phyloP scores from a whole-genome alignment of 2,329 filamentous ascomycete species.

The Penicillium palitans region DNA sequence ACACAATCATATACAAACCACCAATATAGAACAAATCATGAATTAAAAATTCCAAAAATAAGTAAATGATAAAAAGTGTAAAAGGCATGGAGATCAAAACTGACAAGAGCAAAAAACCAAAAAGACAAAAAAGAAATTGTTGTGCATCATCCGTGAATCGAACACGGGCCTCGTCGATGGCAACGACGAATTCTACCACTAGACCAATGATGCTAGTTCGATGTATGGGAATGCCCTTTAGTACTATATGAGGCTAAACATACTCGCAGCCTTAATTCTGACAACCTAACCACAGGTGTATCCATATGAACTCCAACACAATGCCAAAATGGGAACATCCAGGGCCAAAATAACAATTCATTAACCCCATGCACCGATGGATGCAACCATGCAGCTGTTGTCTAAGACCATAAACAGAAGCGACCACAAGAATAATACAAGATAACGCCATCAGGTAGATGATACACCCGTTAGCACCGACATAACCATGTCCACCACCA shows the following conservation, averaged over 20 bases:
- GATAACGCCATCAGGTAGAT: conserved; percentile 14
- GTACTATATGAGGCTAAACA: accelerated
- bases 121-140: conserved; percentile 9
- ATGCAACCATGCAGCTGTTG: conserved; percentile 18
- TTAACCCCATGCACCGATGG: conserved; percentile 17
- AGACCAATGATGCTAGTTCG: conserved; percentile 45
- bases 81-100: not conserved
- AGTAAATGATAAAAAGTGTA: too few relatives aligned
- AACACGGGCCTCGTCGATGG: conserved; percentile 50
- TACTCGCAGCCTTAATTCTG: accelerated
- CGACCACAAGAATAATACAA: conserved; percentile 13
- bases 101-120: not conserved
- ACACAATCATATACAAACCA: too few relatives aligned
- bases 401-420: conserved; percentile 12
- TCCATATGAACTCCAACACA: not conserved
- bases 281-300: too few relatives aligned
- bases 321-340: not conserved
- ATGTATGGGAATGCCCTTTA: not conserved
- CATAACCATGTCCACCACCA: conserved; percentile 7
- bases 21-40: not conserved
- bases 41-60: not conserved
- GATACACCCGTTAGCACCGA: conserved; percentile 17
- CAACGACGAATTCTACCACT: conserved; percentile 50
- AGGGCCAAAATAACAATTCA: conserved; percentile 12
- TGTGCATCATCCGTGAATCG: conserved; percentile 46